Conservation (phyloP, 345 rosid species). For the Corymbia maculata region DNA sequence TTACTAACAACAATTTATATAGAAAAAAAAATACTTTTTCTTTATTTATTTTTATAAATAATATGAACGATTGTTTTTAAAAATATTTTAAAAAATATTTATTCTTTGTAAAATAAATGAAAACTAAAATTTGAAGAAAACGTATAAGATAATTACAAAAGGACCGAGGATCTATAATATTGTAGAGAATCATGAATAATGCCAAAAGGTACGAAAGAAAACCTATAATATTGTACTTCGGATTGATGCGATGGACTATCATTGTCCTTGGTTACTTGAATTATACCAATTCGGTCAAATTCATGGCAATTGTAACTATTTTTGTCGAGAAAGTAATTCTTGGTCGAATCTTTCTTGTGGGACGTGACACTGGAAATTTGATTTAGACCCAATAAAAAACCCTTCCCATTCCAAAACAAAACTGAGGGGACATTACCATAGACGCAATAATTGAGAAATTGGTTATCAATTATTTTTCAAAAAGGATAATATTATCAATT, state of each 20-base stretch:
- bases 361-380: not conserved
- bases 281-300: not conserved
- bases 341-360: not conserved
- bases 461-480: not conserved
- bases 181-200: not conserved
- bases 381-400: not conserved
- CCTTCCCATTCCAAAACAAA: not conserved
- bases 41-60: not conserved
- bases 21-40: not conserved
- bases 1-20: fast-evolving
- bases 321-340: not conserved
- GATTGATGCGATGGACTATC: not conserved
- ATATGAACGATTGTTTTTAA: not conserved
- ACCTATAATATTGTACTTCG: not conserved
- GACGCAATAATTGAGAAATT: not conserved
- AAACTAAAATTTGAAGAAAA: not conserved
- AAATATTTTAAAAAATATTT: not conserved
- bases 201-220: not conserved
- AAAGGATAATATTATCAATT: not conserved
- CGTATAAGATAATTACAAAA: not conserved
- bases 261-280: not conserved
- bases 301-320: not conserved
- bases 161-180: not conserved
- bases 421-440: not conserved
- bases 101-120: not conserved